Base-by-base conservation (phyloP, 805 yeast genomes). In the Naumovozyma dairenensis region DNA sequence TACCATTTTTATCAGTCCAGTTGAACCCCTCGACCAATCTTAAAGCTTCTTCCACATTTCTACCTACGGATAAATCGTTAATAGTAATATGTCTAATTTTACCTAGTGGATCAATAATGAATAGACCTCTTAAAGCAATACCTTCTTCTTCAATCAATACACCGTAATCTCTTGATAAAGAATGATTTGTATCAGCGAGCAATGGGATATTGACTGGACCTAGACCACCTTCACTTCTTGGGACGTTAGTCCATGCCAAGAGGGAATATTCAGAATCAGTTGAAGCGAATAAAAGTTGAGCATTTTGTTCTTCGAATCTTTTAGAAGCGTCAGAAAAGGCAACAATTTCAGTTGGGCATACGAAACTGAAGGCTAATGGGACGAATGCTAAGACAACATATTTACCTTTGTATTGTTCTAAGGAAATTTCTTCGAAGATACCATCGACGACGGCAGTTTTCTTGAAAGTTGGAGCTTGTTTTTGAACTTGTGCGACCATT, bases 21-120 rank as follows among this genome's bases (percentile, higher is more conserved):
- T 89, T 95, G 95, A 92, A 92, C 52, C 96, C 99, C 64, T 92
- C 97, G 46, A 92, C 75, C 61, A 92, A 77, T 80, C 99, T 87
- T 61, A 85, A 73, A 49, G 96, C 81, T 77, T 92, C 99, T 48
- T 87, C 96, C 51, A 92, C 98, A 58, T 83, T 81, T 76, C 98
- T 86, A 65, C 98, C 98, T 51, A 92, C 99, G 64, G 98, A 96
- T 65, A 89, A 80, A 67, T 92, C 97, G 75, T 92, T 92, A 74
- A 92, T 73, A 69, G 97, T 89, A 70, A 81, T 72, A 73, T 92
- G 98, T 80, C 97, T 85, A 57, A 92, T 75, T 53, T 64, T 65
- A 56, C 96, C 96, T 67, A 80, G 74, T 63, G 97, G 97, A 73
- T 92, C 97, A 57, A 92, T 92, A 67, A 92, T 68, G 73, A 92